Percentiles rank a stretch among this genome's conserved stretches.
These are phyloP conservation scores for Apocynum venetum DNA, from an alignment of 257 asterid genomes.

Conservation along the genomic window DNA sequence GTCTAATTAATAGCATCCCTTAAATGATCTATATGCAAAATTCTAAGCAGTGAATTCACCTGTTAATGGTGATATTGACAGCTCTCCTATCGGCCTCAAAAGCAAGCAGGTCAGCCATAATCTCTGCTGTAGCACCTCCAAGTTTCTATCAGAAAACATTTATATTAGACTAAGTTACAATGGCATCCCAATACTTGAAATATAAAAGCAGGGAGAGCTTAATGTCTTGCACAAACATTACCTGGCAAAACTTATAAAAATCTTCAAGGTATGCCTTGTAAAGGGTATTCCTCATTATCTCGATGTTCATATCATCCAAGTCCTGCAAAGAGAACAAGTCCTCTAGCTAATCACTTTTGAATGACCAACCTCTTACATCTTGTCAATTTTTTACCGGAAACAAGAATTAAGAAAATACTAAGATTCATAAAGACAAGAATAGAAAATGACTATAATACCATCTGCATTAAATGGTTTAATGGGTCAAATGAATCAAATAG, in stretches of 20 bases:
- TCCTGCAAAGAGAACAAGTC: slow-evolving; percentile 40
- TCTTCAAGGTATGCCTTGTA: slow-evolving; percentile 96
- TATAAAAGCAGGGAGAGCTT: slow-evolving; percentile 14
- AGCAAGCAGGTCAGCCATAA: slow-evolving; percentile 87
- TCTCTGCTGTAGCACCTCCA: slow-evolving; percentile 93
- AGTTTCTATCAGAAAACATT: slow-evolving; percentile 49
- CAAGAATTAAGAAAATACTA: too few species aligned
- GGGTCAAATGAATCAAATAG: too few species aligned
- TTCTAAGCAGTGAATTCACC: slow-evolving; percentile 29
- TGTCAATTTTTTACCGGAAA: too few species aligned
- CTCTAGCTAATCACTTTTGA: background rate
- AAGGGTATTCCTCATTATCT: slow-evolving; percentile 91
- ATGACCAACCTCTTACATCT: too few species aligned
- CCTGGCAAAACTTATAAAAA: slow-evolving; percentile 85
- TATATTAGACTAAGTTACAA: slow-evolving; percentile 16
- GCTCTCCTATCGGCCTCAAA: slow-evolving; percentile 98
- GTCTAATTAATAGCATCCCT: background rate
- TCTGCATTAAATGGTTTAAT: too few species aligned
- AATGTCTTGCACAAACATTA: slow-evolving; percentile 18
- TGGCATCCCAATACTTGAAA: background rate
- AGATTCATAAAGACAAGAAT: too few species aligned
- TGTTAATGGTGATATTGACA: slow-evolving; percentile 86
- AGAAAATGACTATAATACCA: too few species aligned
- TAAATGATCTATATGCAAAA: background rate
- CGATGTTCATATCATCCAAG: slow-evolving; percentile 96